A percentile compares a stretch with the other conserved stretches of the same genome.
These are phyloP conservation scores for Populus trichocarpa DNA, from an alignment of 441 rosid species.

Conservation along the genomic window DNA sequence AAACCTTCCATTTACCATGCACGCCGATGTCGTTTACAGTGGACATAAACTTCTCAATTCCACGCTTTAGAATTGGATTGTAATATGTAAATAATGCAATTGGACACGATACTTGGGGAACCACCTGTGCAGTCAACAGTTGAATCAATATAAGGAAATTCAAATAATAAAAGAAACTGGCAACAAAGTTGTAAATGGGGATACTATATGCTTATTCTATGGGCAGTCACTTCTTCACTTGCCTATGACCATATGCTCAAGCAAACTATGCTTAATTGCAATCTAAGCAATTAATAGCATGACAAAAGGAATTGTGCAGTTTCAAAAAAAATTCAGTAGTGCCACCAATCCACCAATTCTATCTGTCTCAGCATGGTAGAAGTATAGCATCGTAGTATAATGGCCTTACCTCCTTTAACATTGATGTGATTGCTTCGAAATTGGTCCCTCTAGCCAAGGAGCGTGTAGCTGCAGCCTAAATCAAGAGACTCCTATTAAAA, in stretches of 20 bases:
- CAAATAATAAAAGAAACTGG: neutral
- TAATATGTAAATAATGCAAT: conserved; percentile 82
- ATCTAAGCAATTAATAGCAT: neutral
- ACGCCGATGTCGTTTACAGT: conserved; percentile 58
- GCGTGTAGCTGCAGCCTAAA: conserved; percentile 92
- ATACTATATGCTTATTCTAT: neutral
- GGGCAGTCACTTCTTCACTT: neutral
- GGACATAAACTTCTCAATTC: conserved; percentile 70
- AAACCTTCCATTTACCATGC: conserved; percentile 50
- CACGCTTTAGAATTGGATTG: conserved; percentile 84
- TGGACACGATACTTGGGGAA: conserved; percentile 74
- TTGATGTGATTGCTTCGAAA: conserved; percentile 60
- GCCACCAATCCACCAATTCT: neutral
- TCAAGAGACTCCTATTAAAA: conserved; percentile 15
- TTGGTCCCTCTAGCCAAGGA: conserved; percentile 85
- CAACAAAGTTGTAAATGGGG: neutral
- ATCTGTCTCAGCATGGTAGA: neutral
- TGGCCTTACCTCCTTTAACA: conserved; percentile 78
- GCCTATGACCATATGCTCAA: neutral
- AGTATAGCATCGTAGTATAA: neutral
- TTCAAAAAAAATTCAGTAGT: neutral
- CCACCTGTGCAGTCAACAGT: conserved; percentile 44
- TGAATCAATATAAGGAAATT: conserved; percentile 14
- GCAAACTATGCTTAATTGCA: neutral
- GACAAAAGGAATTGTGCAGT: neutral